Conservation (phyloP, 2,329 filamentous ascomycete genomes). For the Penicillium sp. region DNA sequence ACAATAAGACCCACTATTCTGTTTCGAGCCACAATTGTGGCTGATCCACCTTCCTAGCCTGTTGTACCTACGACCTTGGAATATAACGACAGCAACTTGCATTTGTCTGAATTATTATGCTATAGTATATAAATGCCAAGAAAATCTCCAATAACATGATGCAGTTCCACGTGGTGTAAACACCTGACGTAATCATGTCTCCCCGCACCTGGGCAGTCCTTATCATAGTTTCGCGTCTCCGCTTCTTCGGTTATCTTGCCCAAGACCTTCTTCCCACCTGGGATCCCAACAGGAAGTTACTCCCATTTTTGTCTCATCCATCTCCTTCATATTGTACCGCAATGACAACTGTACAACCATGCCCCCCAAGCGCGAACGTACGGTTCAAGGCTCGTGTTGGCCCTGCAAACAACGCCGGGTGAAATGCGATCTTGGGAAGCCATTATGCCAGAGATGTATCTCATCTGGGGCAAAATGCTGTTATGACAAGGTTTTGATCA, state of each 20-base stretch:
- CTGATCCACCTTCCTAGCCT: too few species aligned
- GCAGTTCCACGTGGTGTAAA: not conserved
- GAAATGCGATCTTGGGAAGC: conserved; percentile 43
- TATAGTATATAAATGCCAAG: too few species aligned
- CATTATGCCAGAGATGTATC: conserved; percentile 37
- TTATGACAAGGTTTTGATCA: conserved; percentile 41
- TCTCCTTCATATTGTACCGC: not conserved
- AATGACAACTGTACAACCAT: conserved; percentile 6
- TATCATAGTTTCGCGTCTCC: not conserved
- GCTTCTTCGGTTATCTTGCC: not conserved
- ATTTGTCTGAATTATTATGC: too few species aligned
- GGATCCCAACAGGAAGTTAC: not conserved
- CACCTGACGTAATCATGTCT: not conserved
- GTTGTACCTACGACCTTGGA: too few species aligned
- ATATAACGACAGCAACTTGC: too few species aligned
- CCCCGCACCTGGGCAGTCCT: not conserved
- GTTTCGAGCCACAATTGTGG: too few species aligned
- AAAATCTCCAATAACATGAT: not conserved
- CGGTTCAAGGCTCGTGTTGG: conserved; percentile 46
- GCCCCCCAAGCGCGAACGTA: conserved; percentile 23
- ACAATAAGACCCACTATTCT: too few species aligned
- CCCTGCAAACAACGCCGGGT: conserved; percentile 46
- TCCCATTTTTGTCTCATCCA: not conserved
- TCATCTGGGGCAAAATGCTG: conserved; percentile 26
- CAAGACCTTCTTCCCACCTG: not conserved